Percentiles rank a stretch among this genome's conserved stretches.
phyloP scores from a whole-genome alignment of 495 filamentous ascomycete species.

The Aspergillus cristatus region DNA sequence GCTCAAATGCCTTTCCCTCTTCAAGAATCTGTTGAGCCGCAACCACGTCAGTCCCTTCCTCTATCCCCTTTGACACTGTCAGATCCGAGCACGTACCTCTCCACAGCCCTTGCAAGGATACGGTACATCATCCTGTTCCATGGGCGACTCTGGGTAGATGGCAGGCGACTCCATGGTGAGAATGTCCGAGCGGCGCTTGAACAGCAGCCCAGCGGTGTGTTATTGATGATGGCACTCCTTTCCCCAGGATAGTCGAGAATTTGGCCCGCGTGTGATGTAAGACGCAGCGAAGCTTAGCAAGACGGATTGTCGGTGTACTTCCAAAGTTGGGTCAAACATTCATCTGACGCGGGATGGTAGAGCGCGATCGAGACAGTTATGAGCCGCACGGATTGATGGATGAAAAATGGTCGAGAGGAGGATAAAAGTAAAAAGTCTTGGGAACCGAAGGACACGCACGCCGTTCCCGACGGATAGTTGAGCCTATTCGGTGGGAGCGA shows the following conservation, averaged over 20 bases:
- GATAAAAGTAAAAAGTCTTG: not conserved
- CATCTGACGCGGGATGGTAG: conserved; percentile 8
- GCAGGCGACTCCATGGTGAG: conserved; percentile 33
- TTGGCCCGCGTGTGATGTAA: no score
- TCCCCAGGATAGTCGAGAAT: no score
- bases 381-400: no score
- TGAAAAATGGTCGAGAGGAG: no score
- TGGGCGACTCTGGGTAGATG: conserved; percentile 66
- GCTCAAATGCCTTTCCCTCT: conserved; percentile 96
- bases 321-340: conserved; percentile 4
- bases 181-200: conserved; percentile 2
- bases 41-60: conserved; percentile 3
- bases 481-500: no score
- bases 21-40: conserved; percentile 65
- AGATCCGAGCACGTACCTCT: conserved; percentile 52
- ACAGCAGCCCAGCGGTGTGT: not conserved
- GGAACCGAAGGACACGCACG: conserved; percentile 2
- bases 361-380: no score
- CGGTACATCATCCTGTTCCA: conserved; percentile 79
- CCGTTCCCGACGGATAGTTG: conserved; percentile 2
- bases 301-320: conserved; percentile 7
- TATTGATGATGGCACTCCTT: not conserved
- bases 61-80: not conserved
- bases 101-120: conserved; percentile 97
- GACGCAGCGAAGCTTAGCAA: conserved; percentile 6